A percentile compares a stretch with the other conserved stretches of the same genome.
Evolutionary conservation across 805 yeast genomes (phyloP).

Genomic region (Saccharomycopsis fibuligera): DNA sequence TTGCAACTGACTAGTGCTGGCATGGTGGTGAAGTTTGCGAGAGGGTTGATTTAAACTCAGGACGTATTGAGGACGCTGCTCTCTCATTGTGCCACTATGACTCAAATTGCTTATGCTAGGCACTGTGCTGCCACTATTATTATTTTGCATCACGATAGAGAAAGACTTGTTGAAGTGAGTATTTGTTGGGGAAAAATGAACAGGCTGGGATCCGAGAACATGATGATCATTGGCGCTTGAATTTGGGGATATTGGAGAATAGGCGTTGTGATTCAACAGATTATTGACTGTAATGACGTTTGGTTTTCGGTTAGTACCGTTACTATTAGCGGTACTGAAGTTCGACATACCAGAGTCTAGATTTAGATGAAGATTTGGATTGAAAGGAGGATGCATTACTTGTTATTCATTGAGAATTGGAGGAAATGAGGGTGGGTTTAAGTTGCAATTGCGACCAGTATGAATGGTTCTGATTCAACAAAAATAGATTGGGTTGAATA

Average conservation of each 20-base stretch:
- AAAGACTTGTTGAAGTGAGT: conserved; percentile 1
- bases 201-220: background rate
- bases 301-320: background rate
- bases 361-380: no score
- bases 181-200: conserved; percentile 9
- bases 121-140: background rate
- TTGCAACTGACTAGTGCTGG: background rate
- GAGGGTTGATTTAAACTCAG: background rate
- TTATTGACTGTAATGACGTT: background rate
- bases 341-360: no score
- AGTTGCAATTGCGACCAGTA: no score
- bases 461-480: no score
- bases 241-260: conserved; percentile 3
- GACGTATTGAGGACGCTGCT: background rate
- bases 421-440: no score
- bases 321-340: background rate
- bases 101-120: background rate
- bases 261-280: background rate
- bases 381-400: no score
- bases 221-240: background rate
- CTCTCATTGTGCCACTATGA: background rate
- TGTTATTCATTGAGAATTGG: no score
- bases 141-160: background rate
- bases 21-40: conserved; percentile 1
- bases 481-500: no score